Percentiles rank a stretch among this genome's conserved stretches.
Evolutionary conservation across 2,329 filamentous ascomycete genomes (phyloP).

Genomic region (Neonectria faginata): DNA sequence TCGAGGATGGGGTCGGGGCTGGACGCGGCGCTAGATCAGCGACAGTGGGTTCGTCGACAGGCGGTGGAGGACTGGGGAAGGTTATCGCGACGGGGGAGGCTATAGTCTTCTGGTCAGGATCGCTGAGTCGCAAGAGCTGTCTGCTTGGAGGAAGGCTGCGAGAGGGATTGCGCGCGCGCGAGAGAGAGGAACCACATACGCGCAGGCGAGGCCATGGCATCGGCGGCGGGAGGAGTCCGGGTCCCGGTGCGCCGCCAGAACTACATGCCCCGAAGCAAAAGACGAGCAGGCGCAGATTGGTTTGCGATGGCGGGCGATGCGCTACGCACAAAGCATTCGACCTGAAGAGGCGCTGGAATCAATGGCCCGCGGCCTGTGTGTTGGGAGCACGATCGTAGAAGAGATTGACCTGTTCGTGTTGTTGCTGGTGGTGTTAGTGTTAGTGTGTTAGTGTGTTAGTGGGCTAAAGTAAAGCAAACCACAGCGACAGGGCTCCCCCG

Average conservation of each 20-base stretch:
- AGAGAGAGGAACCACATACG: slow-evolving; percentile 40
- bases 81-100: slow-evolving; percentile 29
- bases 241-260: slow-evolving; percentile 32
- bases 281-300: slow-evolving; percentile 20
- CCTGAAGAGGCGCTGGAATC: slow-evolving; percentile 15
- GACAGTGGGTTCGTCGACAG: slow-evolving; percentile 6
- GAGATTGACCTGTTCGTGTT: slow-evolving; percentile 20
- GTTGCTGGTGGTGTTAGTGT: slow-evolving; percentile 37
- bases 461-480: slow-evolving; percentile 15
- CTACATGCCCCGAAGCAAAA: slow-evolving; percentile 32
- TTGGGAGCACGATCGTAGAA: slow-evolving; percentile 19
- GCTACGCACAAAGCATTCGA: slow-evolving; percentile 27
- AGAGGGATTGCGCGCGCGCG: not conserved
- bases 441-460: slow-evolving; percentile 43
- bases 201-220: slow-evolving; percentile 46
- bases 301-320: slow-evolving; percentile 3
- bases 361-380: slow-evolving; percentile 22
- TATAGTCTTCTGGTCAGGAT: slow-evolving; percentile 33
- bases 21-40: slow-evolving; percentile 19
- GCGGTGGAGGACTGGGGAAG: slow-evolving; percentile 12
- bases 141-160: not conserved
- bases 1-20: slow-evolving; percentile 17
- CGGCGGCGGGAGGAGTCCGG: slow-evolving; percentile 30
- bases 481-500: slow-evolving; percentile 27
- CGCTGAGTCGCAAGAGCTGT: not conserved